phyloP scores from a whole-genome alignment of 2,329 filamentous ascomycete species.

The Penicillium sp. region DNA sequence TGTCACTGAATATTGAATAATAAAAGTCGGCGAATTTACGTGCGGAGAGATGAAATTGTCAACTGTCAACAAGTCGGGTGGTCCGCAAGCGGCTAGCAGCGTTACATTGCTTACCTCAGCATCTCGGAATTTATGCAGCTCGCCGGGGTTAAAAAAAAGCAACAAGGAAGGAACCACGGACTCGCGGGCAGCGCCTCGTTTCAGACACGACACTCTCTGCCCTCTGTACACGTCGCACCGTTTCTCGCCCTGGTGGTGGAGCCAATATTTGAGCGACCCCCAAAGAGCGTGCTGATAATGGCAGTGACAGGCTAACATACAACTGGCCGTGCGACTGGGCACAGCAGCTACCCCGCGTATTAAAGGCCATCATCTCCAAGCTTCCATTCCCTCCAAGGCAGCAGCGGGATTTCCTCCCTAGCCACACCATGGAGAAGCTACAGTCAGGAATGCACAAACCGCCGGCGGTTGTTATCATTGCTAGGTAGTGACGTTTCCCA shows the following conservation, averaged over 20 bases:
- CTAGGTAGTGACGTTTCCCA: conserved; percentile 28
- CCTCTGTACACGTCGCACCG: not conserved
- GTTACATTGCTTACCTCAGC: not conserved
- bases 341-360: conserved; percentile 10
- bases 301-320: conserved; percentile 3
- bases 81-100: not conserved
- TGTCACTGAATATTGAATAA: too few relatives aligned
- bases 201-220: too few relatives aligned
- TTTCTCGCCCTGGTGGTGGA: not conserved
- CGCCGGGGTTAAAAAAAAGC: not conserved
- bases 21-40: too few relatives aligned
- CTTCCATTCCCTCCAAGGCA: not conserved
- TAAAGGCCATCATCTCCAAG: not conserved
- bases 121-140: not conserved
- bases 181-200: not conserved
- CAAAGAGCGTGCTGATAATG: not conserved
- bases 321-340: not conserved
- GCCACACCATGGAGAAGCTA: not conserved
- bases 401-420: not conserved
- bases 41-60: too few relatives aligned
- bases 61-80: not conserved
- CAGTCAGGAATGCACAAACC: conserved; percentile 30
- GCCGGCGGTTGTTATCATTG: conserved; percentile 41
- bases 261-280: not conserved
- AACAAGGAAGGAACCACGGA: not conserved